These are phyloP conservation scores for Metschnikowia borealis DNA, from an alignment of 805 yeast genomes.

Conservation along the genomic window DNA sequence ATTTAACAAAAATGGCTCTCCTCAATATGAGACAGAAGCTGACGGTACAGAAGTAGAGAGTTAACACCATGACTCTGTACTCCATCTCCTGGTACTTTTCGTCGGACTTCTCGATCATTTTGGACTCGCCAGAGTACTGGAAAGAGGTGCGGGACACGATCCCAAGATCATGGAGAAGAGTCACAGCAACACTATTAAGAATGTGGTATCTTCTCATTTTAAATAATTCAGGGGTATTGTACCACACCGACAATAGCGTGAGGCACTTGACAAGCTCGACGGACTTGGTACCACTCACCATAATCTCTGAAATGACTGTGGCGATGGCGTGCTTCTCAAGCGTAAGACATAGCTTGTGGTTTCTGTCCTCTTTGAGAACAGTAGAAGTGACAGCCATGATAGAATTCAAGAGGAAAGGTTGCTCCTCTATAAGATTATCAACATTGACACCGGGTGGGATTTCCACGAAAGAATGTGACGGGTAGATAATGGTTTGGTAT, in stretches of 20 bases:
- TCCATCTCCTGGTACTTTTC: constrained; percentile 34
- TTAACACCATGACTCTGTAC: constrained; percentile 49
- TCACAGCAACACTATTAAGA: constrained; percentile 58
- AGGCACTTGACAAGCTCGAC: constrained; percentile 63
- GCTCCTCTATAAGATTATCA: constrained; percentile 44
- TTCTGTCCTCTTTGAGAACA: constrained; percentile 28
- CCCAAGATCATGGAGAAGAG: constrained; percentile 74
- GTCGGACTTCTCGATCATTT: constrained; percentile 10
- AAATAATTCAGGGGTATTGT: constrained; percentile 77
- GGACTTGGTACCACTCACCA: constrained; percentile 68
- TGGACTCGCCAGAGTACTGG: constrained; percentile 14
- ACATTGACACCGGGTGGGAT: constrained; percentile 43
- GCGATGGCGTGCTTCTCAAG: constrained; percentile 53
- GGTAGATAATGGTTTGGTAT: constrained; percentile 47
- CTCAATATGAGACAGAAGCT: constrained; percentile 63
- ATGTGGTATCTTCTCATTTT: constrained; percentile 76
- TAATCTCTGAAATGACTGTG: constrained; percentile 52
- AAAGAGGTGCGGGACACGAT: constrained; percentile 48
- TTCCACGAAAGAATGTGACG: constrained; percentile 54
- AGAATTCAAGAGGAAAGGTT: constrained; percentile 62
- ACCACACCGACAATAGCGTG: constrained; percentile 68
- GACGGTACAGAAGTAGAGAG: constrained; percentile 58
- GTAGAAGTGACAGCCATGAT: constrained; percentile 60
- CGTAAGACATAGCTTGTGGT: constrained; percentile 40
- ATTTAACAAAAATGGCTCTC: constrained; percentile 55